A percentile compares a stretch with the other conserved stretches of the same genome.
phyloP scores from a whole-genome alignment of 306 rosid species.

The Corylus heterophylla region DNA sequence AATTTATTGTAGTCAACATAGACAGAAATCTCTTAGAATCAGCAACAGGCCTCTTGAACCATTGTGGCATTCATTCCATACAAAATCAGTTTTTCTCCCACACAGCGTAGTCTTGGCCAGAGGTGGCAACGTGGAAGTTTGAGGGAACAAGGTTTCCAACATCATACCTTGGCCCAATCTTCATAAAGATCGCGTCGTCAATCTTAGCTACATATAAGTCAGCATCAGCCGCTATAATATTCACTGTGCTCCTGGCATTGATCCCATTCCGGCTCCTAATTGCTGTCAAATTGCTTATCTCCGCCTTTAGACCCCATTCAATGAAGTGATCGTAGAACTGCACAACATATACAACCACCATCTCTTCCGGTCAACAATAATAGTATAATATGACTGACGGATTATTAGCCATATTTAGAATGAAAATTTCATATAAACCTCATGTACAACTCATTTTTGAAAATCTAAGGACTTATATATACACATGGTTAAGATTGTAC shows the following conservation, averaged over 20 bases:
- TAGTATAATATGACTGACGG: too few species aligned
- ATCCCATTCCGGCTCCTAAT: constrained; percentile 61
- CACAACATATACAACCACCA: constrained; percentile 22
- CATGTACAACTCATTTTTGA: too few species aligned
- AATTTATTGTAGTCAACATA: neutral
- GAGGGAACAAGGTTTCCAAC: constrained; percentile 62
- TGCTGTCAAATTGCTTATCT: constrained; percentile 40
- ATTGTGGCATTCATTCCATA: neutral
- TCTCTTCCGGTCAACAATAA: neutral
- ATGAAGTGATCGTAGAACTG: constrained; percentile 81
- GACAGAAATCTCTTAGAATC: neutral
- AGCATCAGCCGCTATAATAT: constrained; percentile 57
- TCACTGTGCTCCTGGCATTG: constrained; percentile 44
- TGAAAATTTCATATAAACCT: neutral
- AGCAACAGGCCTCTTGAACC: neutral
- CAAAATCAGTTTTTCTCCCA: constrained; percentile 47
- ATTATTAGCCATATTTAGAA: neutral
- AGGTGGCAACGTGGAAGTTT: constrained; percentile 40
- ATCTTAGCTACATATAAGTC: constrained; percentile 63
- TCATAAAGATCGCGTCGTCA: constrained; percentile 59
- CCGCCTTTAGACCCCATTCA: constrained; percentile 68
- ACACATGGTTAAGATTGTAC: too few species aligned
- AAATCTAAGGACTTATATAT: too few species aligned
- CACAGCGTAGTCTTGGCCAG: constrained; percentile 66
- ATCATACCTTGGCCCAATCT: constrained; percentile 62